Evolutionary conservation across 805 yeast genomes (phyloP), one percentile per base, ranked within the genome.

Genomic region (Lachancea sp.): DNA sequence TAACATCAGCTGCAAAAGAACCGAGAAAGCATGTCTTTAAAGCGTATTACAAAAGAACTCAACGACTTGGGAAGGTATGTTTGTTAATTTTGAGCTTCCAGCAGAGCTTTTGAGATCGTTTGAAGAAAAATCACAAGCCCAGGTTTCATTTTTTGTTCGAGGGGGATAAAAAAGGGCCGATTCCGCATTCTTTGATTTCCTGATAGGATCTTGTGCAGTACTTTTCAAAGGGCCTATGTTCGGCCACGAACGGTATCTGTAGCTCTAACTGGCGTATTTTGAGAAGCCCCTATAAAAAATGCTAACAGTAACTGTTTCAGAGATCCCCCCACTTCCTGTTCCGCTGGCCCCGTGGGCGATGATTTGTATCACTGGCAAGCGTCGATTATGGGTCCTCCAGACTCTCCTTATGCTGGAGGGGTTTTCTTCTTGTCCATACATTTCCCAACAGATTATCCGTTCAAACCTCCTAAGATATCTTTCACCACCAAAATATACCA

Each of bases 311-410:
- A 22, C 11, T 22, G 5, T 13, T 28, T 4, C 55, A 87, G 96
- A 74, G 98, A 90, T 65, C 98, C 98, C 49, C 97, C 97, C 56
- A 84, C 97, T 48, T 89, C 96, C 34, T 92, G 97, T 69, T 88
- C 97, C 18, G 98, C 98, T 8, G 98, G 98, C 30, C 98, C 98
- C 55, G 92, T 87, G 34, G 97, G 97, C 35, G 97, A 92, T 56
- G 98, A 90, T 66, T 72, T 90, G 61, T 92, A 83, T 71, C 97
- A 90, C 72, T 92, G 98, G 98, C 97, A 92, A 70, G 98, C 97
- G 30, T 89, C 97, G 32, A 92, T 92, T 64, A 87, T 92, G 94
- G 98, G 98, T 36, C 98, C 98, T 38, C 77, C 95, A 52, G 97
- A 92, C 69, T 85, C 96, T 35, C 92, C 85, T 46, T 78, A 78